These are phyloP conservation scores for Solanum hybrid DNA, from an alignment of 305 asterid species.

Conservation along the genomic window DNA sequence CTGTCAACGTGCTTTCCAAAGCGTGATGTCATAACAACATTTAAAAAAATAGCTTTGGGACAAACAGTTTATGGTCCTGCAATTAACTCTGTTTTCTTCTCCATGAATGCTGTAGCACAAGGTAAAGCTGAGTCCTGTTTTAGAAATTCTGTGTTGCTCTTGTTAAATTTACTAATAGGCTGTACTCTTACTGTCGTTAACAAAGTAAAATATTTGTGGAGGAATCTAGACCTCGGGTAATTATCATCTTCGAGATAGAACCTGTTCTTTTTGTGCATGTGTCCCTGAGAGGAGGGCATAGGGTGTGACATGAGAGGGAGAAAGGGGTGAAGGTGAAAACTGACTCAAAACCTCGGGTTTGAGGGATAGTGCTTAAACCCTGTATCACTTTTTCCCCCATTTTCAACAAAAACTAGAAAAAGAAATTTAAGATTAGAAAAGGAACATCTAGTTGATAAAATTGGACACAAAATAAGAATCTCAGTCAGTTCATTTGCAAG, in stretches of 20 bases:
- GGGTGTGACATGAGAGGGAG: neutral
- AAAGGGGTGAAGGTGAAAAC: neutral
- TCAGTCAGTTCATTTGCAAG: neutral
- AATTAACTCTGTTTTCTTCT: conserved; percentile 68
- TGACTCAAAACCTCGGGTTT: neutral
- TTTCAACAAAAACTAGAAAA: neutral
- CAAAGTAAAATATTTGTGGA: neutral
- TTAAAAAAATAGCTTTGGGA: conserved; percentile 65
- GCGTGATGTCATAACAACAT: conserved; percentile 60
- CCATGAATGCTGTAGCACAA: conserved; percentile 75
- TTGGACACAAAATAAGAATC: neutral
- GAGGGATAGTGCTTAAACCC: neutral
- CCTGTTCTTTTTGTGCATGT: neutral
- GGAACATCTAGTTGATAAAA: neutral
- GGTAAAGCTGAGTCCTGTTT: conserved; percentile 27
- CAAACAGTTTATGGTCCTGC: conserved; percentile 68
- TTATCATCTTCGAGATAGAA: neutral
- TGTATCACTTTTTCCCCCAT: neutral
- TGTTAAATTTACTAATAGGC: neutral
- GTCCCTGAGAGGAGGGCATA: neutral
- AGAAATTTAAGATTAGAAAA: neutral
- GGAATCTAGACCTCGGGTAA: neutral
- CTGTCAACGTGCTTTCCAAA: conserved; percentile 47
- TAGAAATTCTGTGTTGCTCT: neutral
- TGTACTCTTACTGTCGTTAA: neutral